Evolutionary conservation across 129 eudicot species (phyloP).

Genomic region (Heracleum sosnowskyi): DNA sequence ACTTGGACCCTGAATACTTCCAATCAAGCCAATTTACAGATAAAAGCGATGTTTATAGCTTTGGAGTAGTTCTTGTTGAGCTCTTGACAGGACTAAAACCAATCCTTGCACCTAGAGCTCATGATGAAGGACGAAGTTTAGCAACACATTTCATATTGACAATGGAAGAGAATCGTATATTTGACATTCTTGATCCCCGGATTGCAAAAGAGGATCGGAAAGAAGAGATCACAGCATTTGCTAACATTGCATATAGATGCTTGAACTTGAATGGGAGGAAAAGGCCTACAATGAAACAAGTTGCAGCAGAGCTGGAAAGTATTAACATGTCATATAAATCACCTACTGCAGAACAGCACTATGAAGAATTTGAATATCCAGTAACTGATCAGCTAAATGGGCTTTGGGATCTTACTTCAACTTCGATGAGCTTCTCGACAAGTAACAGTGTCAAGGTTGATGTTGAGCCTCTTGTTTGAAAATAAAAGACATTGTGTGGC

Average conservation of each 20-base stretch:
- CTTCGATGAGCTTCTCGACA: background rate
- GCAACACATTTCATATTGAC: background rate
- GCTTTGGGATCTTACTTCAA: background rate
- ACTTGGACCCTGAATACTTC: background rate
- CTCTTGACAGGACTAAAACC: background rate
- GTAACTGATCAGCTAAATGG: background rate
- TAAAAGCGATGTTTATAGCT: background rate
- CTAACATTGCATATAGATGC: background rate
- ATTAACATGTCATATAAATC: background rate
- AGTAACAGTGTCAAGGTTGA: background rate
- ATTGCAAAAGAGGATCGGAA: background rate
- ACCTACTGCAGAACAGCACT: background rate
- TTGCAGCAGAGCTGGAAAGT: background rate
- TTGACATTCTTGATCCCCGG: background rate
- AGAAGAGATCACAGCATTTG: background rate
- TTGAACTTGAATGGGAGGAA: background rate
- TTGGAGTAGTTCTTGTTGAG: background rate
- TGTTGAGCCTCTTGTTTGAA: background rate
- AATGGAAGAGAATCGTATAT: background rate
- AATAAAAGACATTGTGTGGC: too few relatives aligned
- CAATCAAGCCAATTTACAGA: background rate
- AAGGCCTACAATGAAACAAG: background rate
- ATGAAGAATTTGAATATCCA: background rate
- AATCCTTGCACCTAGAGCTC: background rate
- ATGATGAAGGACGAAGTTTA: background rate